Conservation (phyloP, 148 eudicot genomes). For the Euryodendron excelsum region DNA sequence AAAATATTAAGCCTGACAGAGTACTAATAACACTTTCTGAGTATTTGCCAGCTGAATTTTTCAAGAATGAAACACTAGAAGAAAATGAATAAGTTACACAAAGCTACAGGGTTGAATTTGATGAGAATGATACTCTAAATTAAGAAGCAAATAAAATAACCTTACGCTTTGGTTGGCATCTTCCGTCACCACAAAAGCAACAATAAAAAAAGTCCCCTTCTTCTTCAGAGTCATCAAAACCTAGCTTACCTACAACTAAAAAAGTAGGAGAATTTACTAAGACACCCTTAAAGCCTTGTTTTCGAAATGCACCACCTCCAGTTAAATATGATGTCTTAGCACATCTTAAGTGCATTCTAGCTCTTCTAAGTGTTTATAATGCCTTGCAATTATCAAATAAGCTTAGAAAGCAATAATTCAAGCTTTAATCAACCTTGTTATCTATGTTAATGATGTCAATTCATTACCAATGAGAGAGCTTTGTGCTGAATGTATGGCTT, state of each 20-base stretch:
- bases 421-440: not conserved
- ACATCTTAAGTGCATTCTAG: too few species aligned
- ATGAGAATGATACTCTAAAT: not conserved
- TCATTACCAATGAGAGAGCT: too few species aligned
- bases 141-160: not conserved
- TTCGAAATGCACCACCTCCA: too few species aligned
- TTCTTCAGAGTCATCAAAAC: too few species aligned
- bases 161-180: not conserved
- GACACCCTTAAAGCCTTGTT: too few species aligned
- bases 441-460: not conserved
- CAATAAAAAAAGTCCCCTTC: not conserved
- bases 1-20: not conserved
- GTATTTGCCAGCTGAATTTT: not conserved
- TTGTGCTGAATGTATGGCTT: too few species aligned
- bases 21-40: not conserved
- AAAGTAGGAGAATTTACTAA: not conserved
- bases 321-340: too few species aligned
- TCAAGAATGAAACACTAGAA: not conserved
- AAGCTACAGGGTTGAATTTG: not conserved
- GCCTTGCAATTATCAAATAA: not conserved
- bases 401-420: not conserved
- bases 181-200: not conserved
- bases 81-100: not conserved
- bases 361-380: too few species aligned
- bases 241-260: too few species aligned